Evolutionary conservation across 257 asterid species (phyloP), one percentile per base, ranked within the genome.

Genomic region (Penstemon barbatus): DNA sequence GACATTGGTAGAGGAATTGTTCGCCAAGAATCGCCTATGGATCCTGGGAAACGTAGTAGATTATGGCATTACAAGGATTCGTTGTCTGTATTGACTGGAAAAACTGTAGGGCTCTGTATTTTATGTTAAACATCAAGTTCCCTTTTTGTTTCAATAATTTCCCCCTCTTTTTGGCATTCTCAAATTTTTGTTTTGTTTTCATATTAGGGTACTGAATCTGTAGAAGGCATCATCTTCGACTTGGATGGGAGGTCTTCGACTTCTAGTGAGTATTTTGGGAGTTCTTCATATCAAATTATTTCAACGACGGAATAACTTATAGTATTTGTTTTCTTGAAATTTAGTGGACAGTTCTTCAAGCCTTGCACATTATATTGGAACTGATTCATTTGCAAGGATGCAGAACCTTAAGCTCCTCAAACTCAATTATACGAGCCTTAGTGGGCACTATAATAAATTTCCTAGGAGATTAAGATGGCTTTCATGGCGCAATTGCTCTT

Each of bases 381-480:
- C 33, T 65, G 67, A 65, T 72, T 65, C 72, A 61, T 72, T 72
- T 65, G 63, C 52, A 45, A 65, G 59, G 66, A 65, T 72, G 77
- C 72, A 56, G 7, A 63, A 65, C 36, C 56, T 72, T 2, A 57
- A 54, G 40, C 41, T 72, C 39, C 55, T 72, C 65, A 58, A 65
- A 57, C 15, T 65, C 48, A 72, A 56, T 18, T 41, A 55, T 37
- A 61, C 57, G 45, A 37, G 41, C 49, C 60, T 72, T 6, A 39
- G 12, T 57, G 77, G 77, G 45, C 33, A 44, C 38, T 72, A 46
- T 54, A 45, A 65, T 8, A 39, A 72, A 5, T 65, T 72, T 33
- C 77, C 77, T 7, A 65, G 48, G 48, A 68, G 58, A 56, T 72
- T 72, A 54, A 72, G 65, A 55, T 72, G 71, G 71, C 59, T 72